Percentiles rank a stretch among this genome's conserved stretches.
These are phyloP conservation scores for Annulohypoxylon bovei DNA, from an alignment of 495 filamentous ascomycete species.

Conservation along the genomic window DNA sequence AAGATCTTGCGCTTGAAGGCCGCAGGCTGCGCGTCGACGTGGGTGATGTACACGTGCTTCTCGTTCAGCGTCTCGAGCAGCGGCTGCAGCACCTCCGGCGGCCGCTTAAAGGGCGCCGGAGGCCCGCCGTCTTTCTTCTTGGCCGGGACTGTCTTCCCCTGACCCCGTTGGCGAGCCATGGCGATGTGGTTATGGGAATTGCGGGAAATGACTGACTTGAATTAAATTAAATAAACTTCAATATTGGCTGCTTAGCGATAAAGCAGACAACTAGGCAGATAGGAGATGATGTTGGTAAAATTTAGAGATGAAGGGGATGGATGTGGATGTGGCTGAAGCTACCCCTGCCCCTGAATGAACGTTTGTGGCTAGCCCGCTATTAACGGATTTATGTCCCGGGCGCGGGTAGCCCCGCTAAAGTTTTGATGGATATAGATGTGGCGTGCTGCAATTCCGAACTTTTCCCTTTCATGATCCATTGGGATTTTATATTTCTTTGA, in stretches of 20 bases:
- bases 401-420: conserved; percentile 12
- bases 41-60: conserved; percentile 77
- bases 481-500: conserved; percentile 1
- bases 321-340: conserved; percentile 39
- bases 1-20: conserved; percentile 81
- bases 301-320: conserved; percentile 3
- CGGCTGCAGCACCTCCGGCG: conserved; percentile 65
- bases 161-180: conserved; percentile 42
- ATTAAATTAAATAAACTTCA: background rate
- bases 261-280: background rate
- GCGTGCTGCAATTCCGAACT: conserved; percentile 17
- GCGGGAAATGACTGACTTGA: background rate
- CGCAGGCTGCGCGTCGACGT: conserved; percentile 72
- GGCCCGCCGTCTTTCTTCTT: conserved; percentile 42
- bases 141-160: conserved; percentile 24
- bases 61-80: conserved; percentile 70
- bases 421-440: background rate
- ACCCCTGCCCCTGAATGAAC: conserved; percentile 21
- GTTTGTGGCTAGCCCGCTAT: background rate
- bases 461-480: conserved; percentile 13
- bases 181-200: background rate
- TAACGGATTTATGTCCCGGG: background rate
- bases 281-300: conserved; percentile 9
- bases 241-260: background rate
- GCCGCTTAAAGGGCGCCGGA: conserved; percentile 71